phyloP scores from a whole-genome alignment of 2,329 filamentous ascomycete species.

The Alternaria panax region DNA sequence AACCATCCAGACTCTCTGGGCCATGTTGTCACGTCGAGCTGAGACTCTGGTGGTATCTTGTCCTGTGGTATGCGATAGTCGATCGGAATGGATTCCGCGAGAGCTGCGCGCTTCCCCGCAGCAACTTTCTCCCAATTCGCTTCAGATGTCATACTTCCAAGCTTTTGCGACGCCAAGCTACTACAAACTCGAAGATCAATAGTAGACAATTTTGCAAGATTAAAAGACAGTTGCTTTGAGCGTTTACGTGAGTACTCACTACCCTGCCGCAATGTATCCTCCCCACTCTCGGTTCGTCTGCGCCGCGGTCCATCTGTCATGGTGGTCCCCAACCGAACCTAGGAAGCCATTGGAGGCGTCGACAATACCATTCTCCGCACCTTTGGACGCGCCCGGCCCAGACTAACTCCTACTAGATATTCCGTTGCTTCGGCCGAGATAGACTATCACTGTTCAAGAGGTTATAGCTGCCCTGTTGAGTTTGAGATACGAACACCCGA shows the following conservation, averaged over 20 bases:
- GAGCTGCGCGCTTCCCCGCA: constrained; percentile 52
- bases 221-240: neutral
- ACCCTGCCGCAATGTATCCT: constrained; percentile 17
- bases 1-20: constrained; percentile 67
- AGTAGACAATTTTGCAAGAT: neutral
- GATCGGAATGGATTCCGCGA: constrained; percentile 61
- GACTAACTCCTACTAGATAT: constrained; percentile 13
- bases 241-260: constrained; percentile 4
- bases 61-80: constrained; percentile 65
- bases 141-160: constrained; percentile 9
- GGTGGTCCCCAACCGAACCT: constrained; percentile 5
- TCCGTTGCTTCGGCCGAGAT: constrained; percentile 8
- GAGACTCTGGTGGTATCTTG: constrained; percentile 61
- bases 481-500: constrained; percentile 3
- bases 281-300: constrained; percentile 32
- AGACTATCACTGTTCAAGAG: neutral
- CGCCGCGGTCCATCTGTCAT: constrained; percentile 19
- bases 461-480: constrained; percentile 17
- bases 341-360: constrained; percentile 3
- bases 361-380: constrained; percentile 14
- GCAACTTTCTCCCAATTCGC: constrained; percentile 56
- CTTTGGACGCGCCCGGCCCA: neutral
- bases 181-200: neutral
- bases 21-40: constrained; percentile 65
- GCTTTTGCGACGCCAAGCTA: constrained; percentile 1